These are phyloP conservation scores for Porphyrellus cyaneotinctus DNA, from an alignment of 768 basidiomycete species.

Conservation along the genomic window DNA sequence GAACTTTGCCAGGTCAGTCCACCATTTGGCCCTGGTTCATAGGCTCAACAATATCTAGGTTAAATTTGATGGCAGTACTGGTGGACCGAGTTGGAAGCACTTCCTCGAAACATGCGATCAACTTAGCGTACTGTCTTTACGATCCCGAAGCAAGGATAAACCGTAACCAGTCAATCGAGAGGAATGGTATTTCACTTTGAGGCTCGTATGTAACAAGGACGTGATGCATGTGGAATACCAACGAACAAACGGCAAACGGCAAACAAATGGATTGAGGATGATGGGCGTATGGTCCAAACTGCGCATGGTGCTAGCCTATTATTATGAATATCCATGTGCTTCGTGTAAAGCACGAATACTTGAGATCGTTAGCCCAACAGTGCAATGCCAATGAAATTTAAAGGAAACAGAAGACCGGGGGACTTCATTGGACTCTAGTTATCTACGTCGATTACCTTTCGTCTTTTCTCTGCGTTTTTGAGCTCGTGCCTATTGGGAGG, in stretches of 20 bases:
- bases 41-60: slow-evolving; percentile 36
- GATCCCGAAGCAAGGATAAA: slow-evolving; percentile 25
- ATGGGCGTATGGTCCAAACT: no score
- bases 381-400: no score
- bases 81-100: slow-evolving; percentile 41
- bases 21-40: background rate
- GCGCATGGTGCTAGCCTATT: no score
- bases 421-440: no score
- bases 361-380: no score
- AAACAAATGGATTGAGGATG: no score
- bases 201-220: no score
- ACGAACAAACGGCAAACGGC: no score
- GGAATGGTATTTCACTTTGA: slow-evolving; percentile 3
- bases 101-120: slow-evolving; percentile 44
- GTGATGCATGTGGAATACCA: no score
- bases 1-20: slow-evolving; percentile 51
- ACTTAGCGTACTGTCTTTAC: slow-evolving; percentile 33
- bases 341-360: no score
- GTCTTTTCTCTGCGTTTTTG: slow-evolving; percentile 77
- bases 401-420: no score
- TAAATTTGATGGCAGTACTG: slow-evolving; percentile 35
- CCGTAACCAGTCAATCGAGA: slow-evolving; percentile 1
- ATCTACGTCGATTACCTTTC: slow-evolving; percentile 40
- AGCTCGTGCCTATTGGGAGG: slow-evolving; percentile 63
- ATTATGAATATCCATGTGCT: no score